phyloP scores from a whole-genome alignment of 192 early-diverging fungal genomes.

The Rhizophagus sp. region DNA sequence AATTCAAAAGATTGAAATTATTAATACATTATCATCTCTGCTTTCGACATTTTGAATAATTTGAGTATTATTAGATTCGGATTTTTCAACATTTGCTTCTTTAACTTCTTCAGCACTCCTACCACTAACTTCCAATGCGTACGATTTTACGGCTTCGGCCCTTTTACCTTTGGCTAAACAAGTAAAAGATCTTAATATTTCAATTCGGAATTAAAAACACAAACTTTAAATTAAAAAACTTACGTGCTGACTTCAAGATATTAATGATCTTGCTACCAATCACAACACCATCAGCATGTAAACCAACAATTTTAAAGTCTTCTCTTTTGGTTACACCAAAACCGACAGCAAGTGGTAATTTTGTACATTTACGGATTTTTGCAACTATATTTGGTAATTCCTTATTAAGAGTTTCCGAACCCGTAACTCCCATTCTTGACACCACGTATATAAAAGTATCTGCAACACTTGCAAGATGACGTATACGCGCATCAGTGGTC shows the following conservation, averaged over 20 bases:
- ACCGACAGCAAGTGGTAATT: slow-evolving; percentile 89
- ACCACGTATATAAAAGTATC: slow-evolving; percentile 97
- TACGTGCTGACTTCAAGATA: slow-evolving; percentile 64
- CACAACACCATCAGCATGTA: slow-evolving; percentile 92
- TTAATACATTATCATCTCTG: background rate
- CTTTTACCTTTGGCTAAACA: slow-evolving; percentile 30
- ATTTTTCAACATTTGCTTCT: background rate
- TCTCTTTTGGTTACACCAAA: slow-evolving; percentile 92
- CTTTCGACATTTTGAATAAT: background rate
- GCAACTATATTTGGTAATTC: slow-evolving; percentile 53
- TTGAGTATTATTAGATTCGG: background rate
- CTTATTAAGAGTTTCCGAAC: slow-evolving; percentile 69
- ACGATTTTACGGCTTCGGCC: slow-evolving; percentile 47
- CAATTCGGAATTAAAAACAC: background rate
- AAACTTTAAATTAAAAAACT: background rate
- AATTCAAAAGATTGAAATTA: background rate
- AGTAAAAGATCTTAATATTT: background rate
- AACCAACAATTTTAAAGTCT: slow-evolving; percentile 85
- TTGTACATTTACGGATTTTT: slow-evolving; percentile 70
- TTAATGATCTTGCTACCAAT: slow-evolving; percentile 93
- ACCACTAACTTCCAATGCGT: slow-evolving; percentile 50
- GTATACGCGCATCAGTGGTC: slow-evolving; percentile 83
- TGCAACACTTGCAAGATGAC: slow-evolving; percentile 74
- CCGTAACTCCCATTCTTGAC: slow-evolving; percentile 92
- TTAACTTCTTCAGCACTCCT: background rate